Evolutionary conservation across 805 yeast genomes (phyloP).

Genomic region (Metschnikowia amazonensis): DNA sequence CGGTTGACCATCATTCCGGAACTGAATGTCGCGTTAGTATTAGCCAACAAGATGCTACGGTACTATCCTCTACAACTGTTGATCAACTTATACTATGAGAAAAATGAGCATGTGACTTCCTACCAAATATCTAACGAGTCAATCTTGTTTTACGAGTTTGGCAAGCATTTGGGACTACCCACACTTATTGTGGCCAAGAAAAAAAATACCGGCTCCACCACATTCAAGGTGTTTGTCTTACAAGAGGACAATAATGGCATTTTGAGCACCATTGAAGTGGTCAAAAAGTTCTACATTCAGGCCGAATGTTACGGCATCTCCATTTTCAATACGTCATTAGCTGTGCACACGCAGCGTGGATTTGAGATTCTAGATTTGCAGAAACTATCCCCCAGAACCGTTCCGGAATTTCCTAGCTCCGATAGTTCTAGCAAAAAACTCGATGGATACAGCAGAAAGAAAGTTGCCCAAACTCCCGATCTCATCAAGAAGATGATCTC

Average conservation of each 20-base stretch:
- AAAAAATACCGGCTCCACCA: constrained; percentile 44
- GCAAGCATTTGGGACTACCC: constrained; percentile 60
- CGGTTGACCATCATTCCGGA: constrained; percentile 60
- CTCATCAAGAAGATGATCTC: constrained; percentile 37
- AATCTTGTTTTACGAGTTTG: constrained; percentile 60
- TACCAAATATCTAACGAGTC: constrained; percentile 46
- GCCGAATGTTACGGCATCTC: constrained; percentile 60
- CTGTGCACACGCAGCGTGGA: constrained; percentile 64
- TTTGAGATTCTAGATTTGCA: constrained; percentile 63
- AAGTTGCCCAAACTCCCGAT: constrained; percentile 23
- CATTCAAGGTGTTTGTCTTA: constrained; percentile 57
- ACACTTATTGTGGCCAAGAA: constrained; percentile 55
- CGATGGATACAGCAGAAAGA: constrained; percentile 30
- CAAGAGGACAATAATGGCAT: constrained; percentile 52
- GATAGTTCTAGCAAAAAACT: constrained; percentile 20
- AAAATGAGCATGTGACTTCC: constrained; percentile 39
- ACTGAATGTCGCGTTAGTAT: constrained; percentile 51
- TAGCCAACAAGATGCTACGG: constrained; percentile 56
- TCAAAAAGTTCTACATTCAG: constrained; percentile 46
- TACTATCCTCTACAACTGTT: constrained; percentile 63
- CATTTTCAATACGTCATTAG: constrained; percentile 61
- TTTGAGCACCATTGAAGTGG: constrained; percentile 36
- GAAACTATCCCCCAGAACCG: constrained; percentile 51
- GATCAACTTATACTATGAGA: constrained; percentile 52
- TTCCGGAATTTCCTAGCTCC: constrained; percentile 46